Conservation (phyloP, 495 filamentous ascomycete species). For the Cercophora scortea region DNA sequence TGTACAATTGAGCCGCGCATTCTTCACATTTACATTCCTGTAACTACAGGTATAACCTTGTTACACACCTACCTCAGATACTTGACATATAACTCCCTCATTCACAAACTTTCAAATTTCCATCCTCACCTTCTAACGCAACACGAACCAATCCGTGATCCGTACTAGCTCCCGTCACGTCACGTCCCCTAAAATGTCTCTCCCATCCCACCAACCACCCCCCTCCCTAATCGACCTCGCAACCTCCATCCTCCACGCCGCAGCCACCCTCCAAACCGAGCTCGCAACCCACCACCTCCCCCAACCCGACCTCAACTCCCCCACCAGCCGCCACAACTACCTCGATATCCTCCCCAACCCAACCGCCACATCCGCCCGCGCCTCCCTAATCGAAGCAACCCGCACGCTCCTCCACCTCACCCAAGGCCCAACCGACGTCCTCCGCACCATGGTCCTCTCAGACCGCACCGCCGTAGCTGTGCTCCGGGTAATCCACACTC, state of each 20-base stretch:
- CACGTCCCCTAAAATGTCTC: background rate
- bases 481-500: background rate
- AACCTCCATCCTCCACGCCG: background rate
- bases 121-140: no score
- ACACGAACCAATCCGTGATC: no score
- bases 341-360: constrained; percentile 2
- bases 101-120: no score
- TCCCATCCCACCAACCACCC: background rate
- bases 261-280: background rate
- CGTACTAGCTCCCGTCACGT: no score
- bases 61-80: no score
- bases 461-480: background rate
- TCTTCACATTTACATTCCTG: no score
- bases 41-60: no score
- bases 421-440: background rate
- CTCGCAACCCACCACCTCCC: background rate
- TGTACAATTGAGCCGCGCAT: no score
- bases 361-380: background rate
- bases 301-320: background rate
- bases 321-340: background rate
- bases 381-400: background rate
- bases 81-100: no score
- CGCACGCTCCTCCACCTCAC: background rate
- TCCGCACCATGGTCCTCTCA: background rate
- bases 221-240: constrained; percentile 1